Conservation (phyloP, 306 rosid genomes). For the Mimosa bimucronata region DNA sequence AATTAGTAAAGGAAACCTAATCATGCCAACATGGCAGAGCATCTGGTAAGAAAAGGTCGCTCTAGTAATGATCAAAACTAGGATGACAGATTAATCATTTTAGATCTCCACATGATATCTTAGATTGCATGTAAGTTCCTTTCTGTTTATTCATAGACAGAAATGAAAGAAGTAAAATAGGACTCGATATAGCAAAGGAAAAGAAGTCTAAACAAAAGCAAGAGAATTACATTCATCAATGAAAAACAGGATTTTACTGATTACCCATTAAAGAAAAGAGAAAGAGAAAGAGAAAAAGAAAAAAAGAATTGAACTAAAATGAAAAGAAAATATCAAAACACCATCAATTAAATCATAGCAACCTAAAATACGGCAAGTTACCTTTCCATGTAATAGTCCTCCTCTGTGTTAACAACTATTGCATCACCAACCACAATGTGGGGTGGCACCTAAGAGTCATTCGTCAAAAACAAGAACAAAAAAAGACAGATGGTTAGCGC, state of each 20-base stretch:
- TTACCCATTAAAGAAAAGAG: neutral
- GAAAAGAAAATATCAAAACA: constrained; percentile 15
- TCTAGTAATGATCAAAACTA: neutral
- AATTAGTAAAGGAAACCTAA: neutral
- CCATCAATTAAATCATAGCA: constrained; percentile 18
- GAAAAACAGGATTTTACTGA: neutral
- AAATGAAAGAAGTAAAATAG: neutral
- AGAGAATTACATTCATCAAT: constrained; percentile 31
- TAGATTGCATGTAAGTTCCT: neutral
- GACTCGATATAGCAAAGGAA: neutral
- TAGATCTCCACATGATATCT: constrained; percentile 8
- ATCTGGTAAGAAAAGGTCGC: neutral
- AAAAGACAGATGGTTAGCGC: constrained; percentile 22
- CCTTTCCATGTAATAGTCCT: constrained; percentile 86
- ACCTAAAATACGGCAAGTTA: constrained; percentile 37
- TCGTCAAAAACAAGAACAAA: constrained; percentile 12
- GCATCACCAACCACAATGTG: constrained; percentile 79
- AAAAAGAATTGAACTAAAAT: constrained; percentile 12
- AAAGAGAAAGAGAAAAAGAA: neutral
- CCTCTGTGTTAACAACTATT: constrained; percentile 71
- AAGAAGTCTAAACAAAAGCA: neutral
- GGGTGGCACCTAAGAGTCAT: constrained; percentile 67
- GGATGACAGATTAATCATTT: constrained; percentile 4
- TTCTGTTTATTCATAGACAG: neutral
- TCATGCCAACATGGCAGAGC: neutral